Percentiles rank a stretch among this genome's conserved stretches.
Conservation (phyloP, 192 early-diverging fungal species). For the Lobulomyces angularis region DNA sequence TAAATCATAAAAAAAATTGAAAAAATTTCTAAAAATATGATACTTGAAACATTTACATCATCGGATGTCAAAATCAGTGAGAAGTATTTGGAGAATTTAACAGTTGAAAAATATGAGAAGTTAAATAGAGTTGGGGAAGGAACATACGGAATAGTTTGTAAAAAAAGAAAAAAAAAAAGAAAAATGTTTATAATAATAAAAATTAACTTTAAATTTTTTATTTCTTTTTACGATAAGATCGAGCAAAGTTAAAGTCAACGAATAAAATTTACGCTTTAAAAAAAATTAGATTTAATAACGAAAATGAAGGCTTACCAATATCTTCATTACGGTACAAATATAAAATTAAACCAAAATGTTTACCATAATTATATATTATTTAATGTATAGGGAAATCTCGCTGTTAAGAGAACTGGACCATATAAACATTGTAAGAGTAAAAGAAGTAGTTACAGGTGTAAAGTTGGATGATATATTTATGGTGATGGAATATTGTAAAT, state of each 20-base stretch:
- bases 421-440: slow-evolving; percentile 57
- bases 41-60: too few species aligned
- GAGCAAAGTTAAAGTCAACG: slow-evolving; percentile 39
- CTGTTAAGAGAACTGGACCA: slow-evolving; percentile 55
- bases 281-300: slow-evolving; percentile 41
- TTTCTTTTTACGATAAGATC: slow-evolving; percentile 11
- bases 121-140: slow-evolving; percentile 67
- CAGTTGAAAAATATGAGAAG: slow-evolving; percentile 32
- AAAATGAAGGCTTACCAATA: slow-evolving; percentile 48
- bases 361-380: too few species aligned
- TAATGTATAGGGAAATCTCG: slow-evolving; percentile 65
- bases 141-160: slow-evolving; percentile 85
- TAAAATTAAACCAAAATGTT: too few species aligned
- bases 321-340: slow-evolving; percentile 64
- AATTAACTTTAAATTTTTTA: background rate
- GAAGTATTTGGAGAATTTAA: too few species aligned
- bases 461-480: slow-evolving; percentile 31
- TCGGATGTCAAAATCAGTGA: too few species aligned
- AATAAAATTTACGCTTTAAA: slow-evolving; percentile 47
- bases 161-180: slow-evolving; percentile 13
- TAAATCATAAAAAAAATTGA: too few species aligned
- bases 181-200: background rate
- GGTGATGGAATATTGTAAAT: slow-evolving; percentile 83
- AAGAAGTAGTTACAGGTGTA: slow-evolving; percentile 57
- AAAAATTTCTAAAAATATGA: too few species aligned